Base-by-base conservation (phyloP, 371 early-diverging fungal genomes). In the Polyrhizophydium stewartii region DNA sequence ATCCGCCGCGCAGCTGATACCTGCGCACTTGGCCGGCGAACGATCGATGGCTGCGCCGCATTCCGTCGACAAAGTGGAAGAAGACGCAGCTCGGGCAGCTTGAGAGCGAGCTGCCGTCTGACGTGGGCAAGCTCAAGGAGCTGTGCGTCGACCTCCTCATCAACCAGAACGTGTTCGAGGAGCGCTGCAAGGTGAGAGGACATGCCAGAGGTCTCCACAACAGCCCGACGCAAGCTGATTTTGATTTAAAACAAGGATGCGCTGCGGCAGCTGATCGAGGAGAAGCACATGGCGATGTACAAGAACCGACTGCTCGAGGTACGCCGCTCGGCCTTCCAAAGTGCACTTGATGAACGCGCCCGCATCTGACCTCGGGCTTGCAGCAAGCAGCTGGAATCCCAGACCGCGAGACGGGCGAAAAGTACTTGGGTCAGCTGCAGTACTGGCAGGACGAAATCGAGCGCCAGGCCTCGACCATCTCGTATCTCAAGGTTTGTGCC, bases 361-460 rank as follows among this genome's bases (percentile, higher is more conserved):
- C 58, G n/a, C n/a, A n/a, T n/a, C n/a, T 28, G 21, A 22, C 17
- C 37, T 10, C 56, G n/a, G n/a, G n/a, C 40, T 40, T 40, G 40
- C 40, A 40, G 71, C 68, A 68, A 73, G 68, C 71, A 2, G 67
- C 63, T 0, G 75, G 73, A 19, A 73, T 75, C 24, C 56, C 56
- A 12, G 77, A 76, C 58, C 58, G 63, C 30, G 73, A 74, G 25
- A 71, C 69, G 1, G 61, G 71, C 24, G 72, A 71, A 32, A 38
- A 66, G 28, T 76, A 74, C 51, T 61, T 75, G 2, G 71, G 69
- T 46, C 75, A 79, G 52, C 58, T 79, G 27, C 74, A 73, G 56
- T 75, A 69, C 41, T 67, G 76, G 66, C 77, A 79, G 58, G 76
- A 76, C 40, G 76, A 79, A 53, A 73, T 61, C 41, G 80, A 79